Evolutionary conservation across 2,329 filamentous ascomycete genomes (phyloP), one percentile per base, ranked within the genome.

Genomic region (Neonectria ditissima): DNA sequence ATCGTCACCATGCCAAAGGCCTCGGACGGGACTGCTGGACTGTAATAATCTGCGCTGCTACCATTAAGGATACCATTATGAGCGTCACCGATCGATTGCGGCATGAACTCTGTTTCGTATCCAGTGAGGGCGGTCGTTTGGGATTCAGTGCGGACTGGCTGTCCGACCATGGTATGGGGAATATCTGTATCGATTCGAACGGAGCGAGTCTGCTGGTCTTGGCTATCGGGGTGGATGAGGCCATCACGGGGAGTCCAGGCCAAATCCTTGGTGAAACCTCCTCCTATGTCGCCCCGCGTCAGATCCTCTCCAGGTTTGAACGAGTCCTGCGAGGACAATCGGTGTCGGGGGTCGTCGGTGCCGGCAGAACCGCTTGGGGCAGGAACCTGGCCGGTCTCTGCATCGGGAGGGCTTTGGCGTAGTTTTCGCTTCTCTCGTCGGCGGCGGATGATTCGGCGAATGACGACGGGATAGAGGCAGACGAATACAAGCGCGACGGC

Each of bases 31-130:
- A 82, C 76, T 3, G 77, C 77, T 13, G 78, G 75, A 52, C 78
- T 80, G 67, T 82, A 82, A 63, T 82, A 82, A 61, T 81, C 79
- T 45, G 79, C 78, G 55, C 74, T 82, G 41, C 74, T 77, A 39
- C 77, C 79, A 58, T 69, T 74, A 45, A 78, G 77, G 41, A 76
- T 74, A 44, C 73, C 74, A 30, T 75, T 70, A 20, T 76, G 73
- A 30, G 75, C 72, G 57, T 75, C 70, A 5, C 59, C 65, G 10
- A 73, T 67, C n/a, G 69, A 65, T 45, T 71, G 69, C 16, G 74
- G 75, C 69, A 74, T 71, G 55, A 73, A 74, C 24, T 75, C 71
- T 32, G 67, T 69, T 20, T 66, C 57, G 48, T 69, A 72, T n/a
- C 59, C 53, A 16, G 72, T 67, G 34, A 70, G 73, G 14, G 71